phyloP scores from a whole-genome alignment of 202 grass and related monocot species.

The Eragrostis tef region DNA sequence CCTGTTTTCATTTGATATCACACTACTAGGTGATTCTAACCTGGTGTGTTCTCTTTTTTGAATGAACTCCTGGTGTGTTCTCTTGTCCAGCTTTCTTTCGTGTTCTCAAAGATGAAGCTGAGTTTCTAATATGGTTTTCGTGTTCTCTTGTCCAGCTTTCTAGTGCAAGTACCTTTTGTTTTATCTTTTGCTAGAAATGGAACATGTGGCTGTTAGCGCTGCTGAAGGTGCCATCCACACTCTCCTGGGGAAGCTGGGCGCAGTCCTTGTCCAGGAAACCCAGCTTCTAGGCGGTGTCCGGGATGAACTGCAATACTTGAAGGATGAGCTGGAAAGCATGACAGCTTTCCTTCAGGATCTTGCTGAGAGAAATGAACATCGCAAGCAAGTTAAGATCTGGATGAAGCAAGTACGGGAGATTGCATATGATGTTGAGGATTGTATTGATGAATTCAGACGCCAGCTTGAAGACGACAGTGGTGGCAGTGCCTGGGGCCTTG shows the following conservation, averaged over 20 bases:
- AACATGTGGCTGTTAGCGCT: constrained; percentile 32
- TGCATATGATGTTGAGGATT: constrained; percentile 53
- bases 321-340: constrained; percentile 58
- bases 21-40: neutral
- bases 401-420: constrained; percentile 56
- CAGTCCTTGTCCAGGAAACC: constrained; percentile 44
- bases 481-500: neutral
- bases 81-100: neutral
- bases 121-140: neutral
- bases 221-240: constrained; percentile 24
- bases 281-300: constrained; percentile 41
- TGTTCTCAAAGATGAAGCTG: neutral
- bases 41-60: neutral
- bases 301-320: constrained; percentile 39
- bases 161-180: neutral
- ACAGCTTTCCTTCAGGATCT: constrained; percentile 50
- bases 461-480: constrained; percentile 8
- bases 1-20: neutral
- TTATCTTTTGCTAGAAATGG: constrained; percentile 38
- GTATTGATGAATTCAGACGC: constrained; percentile 45
- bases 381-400: constrained; percentile 46
- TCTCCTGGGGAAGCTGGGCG: constrained; percentile 43
- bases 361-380: constrained; percentile 34
- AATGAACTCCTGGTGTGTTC: too few species aligned
- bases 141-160: too few species aligned